Evolutionary conservation across 768 basidiomycete genomes (phyloP), one percentile per base, ranked within the genome.

Genomic region (Terana coerulea): DNA sequence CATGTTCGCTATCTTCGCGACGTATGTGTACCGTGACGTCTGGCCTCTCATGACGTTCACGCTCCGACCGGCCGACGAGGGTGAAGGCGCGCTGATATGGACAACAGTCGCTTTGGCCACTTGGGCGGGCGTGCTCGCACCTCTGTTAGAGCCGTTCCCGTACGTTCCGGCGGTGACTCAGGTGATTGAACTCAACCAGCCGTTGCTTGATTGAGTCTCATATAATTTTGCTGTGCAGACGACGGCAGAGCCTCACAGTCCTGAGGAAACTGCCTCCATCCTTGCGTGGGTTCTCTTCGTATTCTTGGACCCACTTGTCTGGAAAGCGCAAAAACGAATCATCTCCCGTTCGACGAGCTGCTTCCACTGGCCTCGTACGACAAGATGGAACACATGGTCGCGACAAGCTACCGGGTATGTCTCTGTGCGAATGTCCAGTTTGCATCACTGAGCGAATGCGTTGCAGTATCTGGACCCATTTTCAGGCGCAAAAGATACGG

Each of bases 231-330:
- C 40, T 12, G 3, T 21, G 8, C 52, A 39, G 61, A 41, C 53
- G 19, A 28, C 57, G 21, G 29, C 31, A n/a, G 9, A 36, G 17
- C 51, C 55, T n/a, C 62, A 67, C 5, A 68, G 66, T 47, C 72
- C 73, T 1, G 75, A 76, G 54, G 74, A 75, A 53, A 73, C 72
- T 5, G 69, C 73, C 0, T 71, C 68, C n/a, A 62, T 71, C 44
- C 41, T 69, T 15, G 61, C 66, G 22, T 74, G 68, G 57, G 57
- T 65, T 33, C 75, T 66, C 64, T 62, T 72, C 59, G 58, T 60
- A 22, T 78, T 68, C 64, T 59, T 77, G 57, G 70, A 75, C 39
- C 58, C 60, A 1, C 34, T 65, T 14, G 55, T 71, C 19, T 57
- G 44, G 14, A 36, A 47, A 0, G 69, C 67, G 1, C 66, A 61